Base-by-base conservation (phyloP, 2,329 filamentous ascomycete genomes). In the Ampelomyces quisqualis region DNA sequence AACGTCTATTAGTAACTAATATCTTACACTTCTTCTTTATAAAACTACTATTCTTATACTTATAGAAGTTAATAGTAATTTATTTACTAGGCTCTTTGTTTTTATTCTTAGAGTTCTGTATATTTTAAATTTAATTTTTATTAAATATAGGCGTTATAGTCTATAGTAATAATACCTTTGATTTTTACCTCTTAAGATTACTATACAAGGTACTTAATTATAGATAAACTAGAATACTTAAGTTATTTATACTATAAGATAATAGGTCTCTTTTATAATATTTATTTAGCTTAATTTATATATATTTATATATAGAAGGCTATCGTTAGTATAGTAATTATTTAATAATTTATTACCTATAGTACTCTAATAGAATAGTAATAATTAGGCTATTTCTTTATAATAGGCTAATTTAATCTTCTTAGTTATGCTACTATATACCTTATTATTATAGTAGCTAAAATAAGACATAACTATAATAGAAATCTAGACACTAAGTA, bases 21-120 rank as follows among this genome's bases (percentile, higher is more conserved):
- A 39, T 23, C 18, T 38, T n/a, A 13, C 34, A 34, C 18, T 30
- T 43, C 15, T 38, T 19, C 10, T 38, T 43, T 7, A 21, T 43
- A 10, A 15, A 34, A 23, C 40, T 43, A n/a, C 23, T 15, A n/a
- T 13, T 19, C 31, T 43, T 17, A 20, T 38, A 43, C 13, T 2
- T 13, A 23, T 44, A 19, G 20, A 44, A 39, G 32, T 44, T 21
- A 17, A 44, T 39, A n/a, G n/a, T n/a, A n/a, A n/a, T n/a, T n/a
- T n/a, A n/a, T n/a, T n/a, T n/a, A n/a, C n/a, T n/a, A n/a, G n/a
- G n/a, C n/a, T n/a, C n/a, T n/a, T n/a, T n/a, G n/a, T n/a, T n/a
- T n/a, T n/a, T n/a, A n/a, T n/a, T n/a, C n/a, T n/a, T n/a, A n/a
- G n/a, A n/a, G n/a, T n/a, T n/a, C n/a, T n/a, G n/a, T n/a, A n/a